Conservation (phyloP, 2,329 filamentous ascomycete genomes). For the Fusarium sp. region DNA sequence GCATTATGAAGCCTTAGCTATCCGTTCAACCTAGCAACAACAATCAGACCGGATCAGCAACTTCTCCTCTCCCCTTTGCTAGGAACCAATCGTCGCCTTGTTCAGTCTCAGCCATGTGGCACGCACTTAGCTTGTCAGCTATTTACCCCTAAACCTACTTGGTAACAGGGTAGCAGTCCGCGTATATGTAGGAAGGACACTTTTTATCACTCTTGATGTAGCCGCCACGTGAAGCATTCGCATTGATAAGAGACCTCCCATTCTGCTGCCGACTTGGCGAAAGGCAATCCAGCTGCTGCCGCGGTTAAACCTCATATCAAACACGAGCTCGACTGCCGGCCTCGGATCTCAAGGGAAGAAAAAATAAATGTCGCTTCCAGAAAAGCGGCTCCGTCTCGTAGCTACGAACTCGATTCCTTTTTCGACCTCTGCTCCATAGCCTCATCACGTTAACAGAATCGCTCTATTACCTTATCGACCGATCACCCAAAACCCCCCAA, state of each 20-base stretch:
- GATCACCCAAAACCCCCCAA: conserved; percentile 12
- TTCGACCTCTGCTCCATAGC: conserved; percentile 27
- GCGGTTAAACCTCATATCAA: conserved; percentile 22
- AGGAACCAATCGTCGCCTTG: not conserved
- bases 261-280: conserved; percentile 25
- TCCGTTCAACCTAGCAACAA: not conserved
- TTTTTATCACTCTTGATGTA: not conserved
- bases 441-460: conserved; percentile 28
- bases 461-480: conserved; percentile 31
- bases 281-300: conserved; percentile 24
- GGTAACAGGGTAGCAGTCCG: conserved; percentile 2
- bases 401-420: conserved; percentile 32
- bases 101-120: conserved; percentile 4
- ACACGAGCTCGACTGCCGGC: conserved; percentile 29
- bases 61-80: not conserved
- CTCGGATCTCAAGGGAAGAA: conserved; percentile 32
- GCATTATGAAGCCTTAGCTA: conserved; percentile 2
- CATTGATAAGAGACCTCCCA: conserved; percentile 29
- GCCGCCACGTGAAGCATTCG: not conserved
- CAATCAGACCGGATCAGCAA: not conserved
- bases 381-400: conserved; percentile 30
- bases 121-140: not conserved
- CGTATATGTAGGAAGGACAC: not conserved
- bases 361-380: conserved; percentile 26
- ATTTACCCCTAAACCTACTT: conserved; percentile 7